Percentiles rank a stretch among this genome's conserved stretches.
Conservation (phyloP, 441 rosid species). For the Jatropha podagrica region DNA sequence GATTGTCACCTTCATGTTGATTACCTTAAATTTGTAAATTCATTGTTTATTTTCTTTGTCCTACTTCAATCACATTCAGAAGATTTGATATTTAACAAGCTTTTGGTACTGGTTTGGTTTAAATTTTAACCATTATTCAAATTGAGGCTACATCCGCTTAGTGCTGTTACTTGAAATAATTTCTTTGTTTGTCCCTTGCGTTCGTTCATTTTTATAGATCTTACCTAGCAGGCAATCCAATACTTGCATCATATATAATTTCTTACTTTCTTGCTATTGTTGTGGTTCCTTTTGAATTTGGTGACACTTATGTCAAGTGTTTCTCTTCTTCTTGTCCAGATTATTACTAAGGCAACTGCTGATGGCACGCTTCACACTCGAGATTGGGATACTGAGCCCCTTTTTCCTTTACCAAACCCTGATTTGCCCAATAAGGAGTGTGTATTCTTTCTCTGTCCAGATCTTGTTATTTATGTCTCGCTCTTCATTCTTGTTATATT, state of each 20-base stretch:
- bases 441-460: conserved; percentile 24
- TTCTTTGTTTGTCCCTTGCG: background rate
- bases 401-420: conserved; percentile 58
- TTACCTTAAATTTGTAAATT: background rate
- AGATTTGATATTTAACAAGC: background rate
- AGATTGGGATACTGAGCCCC: conserved; percentile 95
- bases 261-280: conserved; percentile 12
- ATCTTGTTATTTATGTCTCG: conserved; percentile 4
- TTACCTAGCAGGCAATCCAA: conserved; percentile 14
- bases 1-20: background rate
- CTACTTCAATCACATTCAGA: background rate
- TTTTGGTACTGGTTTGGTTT: background rate
- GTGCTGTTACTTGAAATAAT: background rate
- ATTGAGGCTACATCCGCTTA: background rate
- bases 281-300: conserved; percentile 11
- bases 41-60: background rate
- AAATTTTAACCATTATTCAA: too few species aligned
- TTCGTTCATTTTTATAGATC: conserved; percentile 21
- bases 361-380: conserved; percentile 75
- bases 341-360: conserved; percentile 71
- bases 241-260: conserved; percentile 2
- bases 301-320: background rate
- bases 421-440: conserved; percentile 57
- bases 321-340: conserved; percentile 41
- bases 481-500: background rate